phyloP scores from a whole-genome alignment of 176 grass and related monocot genomes.

The Juncus inflexus region DNA sequence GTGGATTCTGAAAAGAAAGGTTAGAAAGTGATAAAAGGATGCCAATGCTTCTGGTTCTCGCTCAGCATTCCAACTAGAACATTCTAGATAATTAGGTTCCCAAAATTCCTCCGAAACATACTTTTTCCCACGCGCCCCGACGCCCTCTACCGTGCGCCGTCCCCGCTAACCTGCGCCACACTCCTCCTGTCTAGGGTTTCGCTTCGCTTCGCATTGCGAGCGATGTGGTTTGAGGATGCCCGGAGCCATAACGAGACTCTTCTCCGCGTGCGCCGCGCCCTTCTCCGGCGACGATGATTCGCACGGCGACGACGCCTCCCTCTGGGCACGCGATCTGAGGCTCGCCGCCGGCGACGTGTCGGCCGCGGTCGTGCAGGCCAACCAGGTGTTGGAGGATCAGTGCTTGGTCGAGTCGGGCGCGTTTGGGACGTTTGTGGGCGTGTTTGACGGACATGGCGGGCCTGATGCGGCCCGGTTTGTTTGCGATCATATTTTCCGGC shows the following conservation, averaged over 20 bases:
- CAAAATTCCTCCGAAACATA: too few relatives aligned
- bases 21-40: too few relatives aligned
- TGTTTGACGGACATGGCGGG: conserved; percentile 86
- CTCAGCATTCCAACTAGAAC: too few relatives aligned
- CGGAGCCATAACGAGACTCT: conserved; percentile 64
- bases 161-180: conserved; percentile 25
- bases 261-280: conserved; percentile 54
- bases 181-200: conserved; percentile 31
- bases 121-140: conserved; percentile 12
- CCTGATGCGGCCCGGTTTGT: conserved; percentile 65
- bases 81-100: too few relatives aligned
- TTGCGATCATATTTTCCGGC: conserved; percentile 62
- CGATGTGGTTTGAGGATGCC: conserved; percentile 89
- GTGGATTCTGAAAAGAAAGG: too few relatives aligned
- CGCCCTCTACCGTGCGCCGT: conserved; percentile 23
- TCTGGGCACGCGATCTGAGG: conserved; percentile 69
- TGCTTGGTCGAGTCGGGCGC: conserved; percentile 68
- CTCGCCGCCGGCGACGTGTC: conserved; percentile 61
- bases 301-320: conserved; percentile 44
- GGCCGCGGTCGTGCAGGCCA: conserved; percentile 78
- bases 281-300: conserved; percentile 25
- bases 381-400: conserved; percentile 91
- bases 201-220: conserved; percentile 13
- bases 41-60: too few relatives aligned
- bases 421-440: conserved; percentile 64